These are phyloP conservation scores for Apiospora rasikravindrae DNA, from an alignment of 2,329 filamentous ascomycete species.

Conservation along the genomic window DNA sequence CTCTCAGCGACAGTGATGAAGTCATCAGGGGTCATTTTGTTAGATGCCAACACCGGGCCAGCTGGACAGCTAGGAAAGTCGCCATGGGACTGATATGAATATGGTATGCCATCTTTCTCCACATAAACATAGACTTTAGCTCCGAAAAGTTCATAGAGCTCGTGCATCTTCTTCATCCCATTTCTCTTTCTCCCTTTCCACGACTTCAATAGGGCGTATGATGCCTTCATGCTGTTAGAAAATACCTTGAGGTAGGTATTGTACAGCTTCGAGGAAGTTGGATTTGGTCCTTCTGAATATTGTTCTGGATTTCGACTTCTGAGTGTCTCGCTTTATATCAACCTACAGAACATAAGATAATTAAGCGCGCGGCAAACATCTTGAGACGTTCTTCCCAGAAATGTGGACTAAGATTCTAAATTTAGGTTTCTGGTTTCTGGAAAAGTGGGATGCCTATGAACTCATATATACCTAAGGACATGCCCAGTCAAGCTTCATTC, in stretches of 20 bases:
- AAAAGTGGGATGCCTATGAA: background rate
- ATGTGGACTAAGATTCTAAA: background rate
- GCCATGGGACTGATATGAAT: background rate
- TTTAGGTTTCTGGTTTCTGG: background rate
- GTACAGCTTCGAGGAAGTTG: background rate
- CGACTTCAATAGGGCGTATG: background rate
- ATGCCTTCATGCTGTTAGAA: background rate
- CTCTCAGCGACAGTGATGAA: slow-evolving; percentile 1
- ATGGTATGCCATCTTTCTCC: background rate
- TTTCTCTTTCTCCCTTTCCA: slow-evolving; percentile 9
- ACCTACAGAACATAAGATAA: background rate
- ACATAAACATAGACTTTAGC: background rate
- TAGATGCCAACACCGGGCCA: background rate
- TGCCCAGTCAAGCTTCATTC: background rate
- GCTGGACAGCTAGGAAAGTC: background rate
- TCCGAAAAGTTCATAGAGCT: background rate
- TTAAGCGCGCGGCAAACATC: background rate
- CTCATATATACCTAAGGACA: background rate
- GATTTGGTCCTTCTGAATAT: background rate
- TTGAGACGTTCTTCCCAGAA: background rate
- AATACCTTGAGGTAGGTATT: background rate
- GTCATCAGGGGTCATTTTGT: background rate
- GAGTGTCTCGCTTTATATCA: background rate
- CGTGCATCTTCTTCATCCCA: slow-evolving; percentile 2
- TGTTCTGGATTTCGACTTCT: background rate